These are phyloP conservation scores for Pogostemon cablin DNA, from an alignment of 257 asterid genomes.

Conservation along the genomic window DNA sequence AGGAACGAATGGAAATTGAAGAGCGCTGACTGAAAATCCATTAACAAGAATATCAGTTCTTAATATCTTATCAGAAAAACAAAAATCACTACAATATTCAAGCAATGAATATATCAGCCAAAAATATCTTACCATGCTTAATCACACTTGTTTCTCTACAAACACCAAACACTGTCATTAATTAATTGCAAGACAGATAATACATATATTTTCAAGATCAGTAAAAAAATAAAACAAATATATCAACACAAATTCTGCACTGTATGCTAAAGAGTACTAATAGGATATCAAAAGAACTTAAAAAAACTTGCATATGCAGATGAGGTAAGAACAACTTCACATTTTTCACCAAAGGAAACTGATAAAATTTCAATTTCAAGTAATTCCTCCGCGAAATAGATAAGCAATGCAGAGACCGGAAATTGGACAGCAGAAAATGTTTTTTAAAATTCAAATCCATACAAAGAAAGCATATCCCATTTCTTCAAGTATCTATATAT, in stretches of 20 bases:
- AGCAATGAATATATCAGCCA: conserved; percentile 5
- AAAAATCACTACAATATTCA: not conserved
- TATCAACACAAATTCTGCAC: not conserved
- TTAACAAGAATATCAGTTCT: conserved; percentile 33
- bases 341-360: not conserved
- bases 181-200: not conserved
- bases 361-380: not conserved
- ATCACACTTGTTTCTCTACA: conserved; percentile 30
- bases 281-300: not conserved
- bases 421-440: too few relatives aligned
- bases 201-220: not conserved
- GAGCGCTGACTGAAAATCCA: conserved; percentile 65
- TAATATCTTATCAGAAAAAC: conserved; percentile 18
- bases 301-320: not conserved
- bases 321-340: not conserved
- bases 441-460: too few relatives aligned
- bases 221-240: not conserved
- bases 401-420: too few relatives aligned
- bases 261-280: not conserved
- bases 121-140: conserved; percentile 41
- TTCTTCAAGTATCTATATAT: not conserved
- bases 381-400: not conserved
- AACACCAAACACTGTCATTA: conserved; percentile 27
- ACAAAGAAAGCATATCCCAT: not conserved
- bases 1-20: conserved; percentile 94